Conservation (phyloP, 495 filamentous ascomycete species). For the Friedmanniomyces endolithicus region DNA sequence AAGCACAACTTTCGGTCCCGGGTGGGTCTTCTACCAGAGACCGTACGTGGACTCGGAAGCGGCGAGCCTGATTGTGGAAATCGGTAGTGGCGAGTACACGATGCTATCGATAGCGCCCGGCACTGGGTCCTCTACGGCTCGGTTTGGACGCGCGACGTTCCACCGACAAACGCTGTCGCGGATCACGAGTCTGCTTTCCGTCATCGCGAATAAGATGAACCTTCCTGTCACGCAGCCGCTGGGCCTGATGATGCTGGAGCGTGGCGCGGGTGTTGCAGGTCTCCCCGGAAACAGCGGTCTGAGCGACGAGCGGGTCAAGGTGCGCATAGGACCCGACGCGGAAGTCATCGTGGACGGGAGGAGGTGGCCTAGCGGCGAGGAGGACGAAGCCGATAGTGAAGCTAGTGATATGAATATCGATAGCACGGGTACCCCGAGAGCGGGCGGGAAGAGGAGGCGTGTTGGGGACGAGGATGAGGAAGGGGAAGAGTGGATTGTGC, state of each 20-base stretch:
- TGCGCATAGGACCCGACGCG: slow-evolving; percentile 53
- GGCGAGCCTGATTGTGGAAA: slow-evolving; percentile 68
- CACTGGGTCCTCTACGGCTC: neutral
- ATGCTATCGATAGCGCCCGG: slow-evolving; percentile 39
- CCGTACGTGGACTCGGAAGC: slow-evolving; percentile 67
- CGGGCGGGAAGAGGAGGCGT: slow-evolving; percentile 5
- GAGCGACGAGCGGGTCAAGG: slow-evolving; percentile 57
- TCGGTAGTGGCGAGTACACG: slow-evolving; percentile 50
- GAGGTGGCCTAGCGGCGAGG: slow-evolving; percentile 5
- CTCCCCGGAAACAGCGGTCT: slow-evolving; percentile 56
- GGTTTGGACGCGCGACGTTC: slow-evolving; percentile 51
- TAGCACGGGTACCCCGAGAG: neutral
- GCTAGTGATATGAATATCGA: slow-evolving; percentile 12
- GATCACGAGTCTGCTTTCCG: slow-evolving; percentile 61
- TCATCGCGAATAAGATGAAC: slow-evolving; percentile 70
- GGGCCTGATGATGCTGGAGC: slow-evolving; percentile 50
- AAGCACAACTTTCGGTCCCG: slow-evolving; percentile 21
- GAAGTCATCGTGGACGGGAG: slow-evolving; percentile 60
- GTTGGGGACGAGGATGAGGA: slow-evolving; percentile 18
- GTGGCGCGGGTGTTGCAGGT: slow-evolving; percentile 39
- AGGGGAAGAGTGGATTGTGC: slow-evolving; percentile 53
- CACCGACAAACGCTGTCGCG: slow-evolving; percentile 52
- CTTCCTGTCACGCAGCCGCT: slow-evolving; percentile 53
- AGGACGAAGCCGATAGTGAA: slow-evolving; percentile 26
- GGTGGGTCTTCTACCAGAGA: slow-evolving; percentile 66